Evolutionary conservation across 192 early-diverging fungal species (phyloP), one percentile per base, ranked within the genome.

Genomic region (Spinellus fusiger): DNA sequence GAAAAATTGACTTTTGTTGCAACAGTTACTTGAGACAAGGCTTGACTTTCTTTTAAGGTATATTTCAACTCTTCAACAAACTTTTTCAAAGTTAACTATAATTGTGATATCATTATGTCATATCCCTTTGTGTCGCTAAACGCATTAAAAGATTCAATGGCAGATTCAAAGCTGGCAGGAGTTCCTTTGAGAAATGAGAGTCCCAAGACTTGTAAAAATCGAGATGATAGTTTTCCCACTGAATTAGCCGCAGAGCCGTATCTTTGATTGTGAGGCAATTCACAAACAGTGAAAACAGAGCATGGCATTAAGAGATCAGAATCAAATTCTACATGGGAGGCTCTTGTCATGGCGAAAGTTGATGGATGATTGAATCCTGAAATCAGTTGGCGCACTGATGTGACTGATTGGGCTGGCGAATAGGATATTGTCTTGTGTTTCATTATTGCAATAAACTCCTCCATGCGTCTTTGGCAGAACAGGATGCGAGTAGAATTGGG

Each of bases 251-350:
- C 35, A 40, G 32, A 22, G n/a, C 55, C 55, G 35, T 57, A 40
- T 38, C 55, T 37, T 57, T 57, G 55, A 32, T 57, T 57, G 32
- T 38, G 34, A 57, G 55, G 55, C 20, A 57, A 35, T 3, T 57
- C 55, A 57, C 34, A 38, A 38, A 57, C 55, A 3, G 55, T 33
- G 35, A 57, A 57, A 32, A 40, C 18, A 22, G 55, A 37, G 12
- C 32, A 23, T 25, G 55, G 55, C 34, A 25, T 35, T 16, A 57
- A 40, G 12, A 57, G 35, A 40, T 57, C 55, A 44, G 22, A 37
- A 32, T 57, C 55, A 38, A 57, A 57, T 57, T 38, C 55, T 55
- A 15, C 29, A 29, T 55, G 54, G 32, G 54, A 51, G 49, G 49
- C 49, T 51, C 49, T 51, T 51, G 49, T 51, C 49, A 51, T 51